Conservation (phyloP, 148 eudicot species). For the Silene conica region DNA sequence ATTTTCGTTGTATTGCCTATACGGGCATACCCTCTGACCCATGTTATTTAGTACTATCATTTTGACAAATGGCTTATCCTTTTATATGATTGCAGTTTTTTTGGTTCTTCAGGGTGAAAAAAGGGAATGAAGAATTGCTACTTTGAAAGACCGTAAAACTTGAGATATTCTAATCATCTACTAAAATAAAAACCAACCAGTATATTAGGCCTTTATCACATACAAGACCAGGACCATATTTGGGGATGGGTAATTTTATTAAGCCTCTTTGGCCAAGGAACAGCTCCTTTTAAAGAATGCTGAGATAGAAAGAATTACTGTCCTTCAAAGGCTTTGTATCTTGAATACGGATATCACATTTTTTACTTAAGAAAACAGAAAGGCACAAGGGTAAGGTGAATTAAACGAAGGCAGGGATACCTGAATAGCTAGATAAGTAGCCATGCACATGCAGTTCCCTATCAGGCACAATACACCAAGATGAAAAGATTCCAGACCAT, state of each 20-base stretch:
- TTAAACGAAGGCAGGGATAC: conserved; percentile 28
- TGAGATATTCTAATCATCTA: not conserved
- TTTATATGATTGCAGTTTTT: not conserved
- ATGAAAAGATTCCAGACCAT: conserved; percentile 72
- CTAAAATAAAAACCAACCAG: no score
- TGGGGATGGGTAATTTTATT: no score
- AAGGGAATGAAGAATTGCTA: not conserved
- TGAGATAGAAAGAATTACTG: not conserved
- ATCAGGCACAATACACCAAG: conserved; percentile 82
- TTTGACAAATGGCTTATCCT: not conserved
- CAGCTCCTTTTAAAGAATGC: not conserved
- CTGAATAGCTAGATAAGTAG: conserved; percentile 88
- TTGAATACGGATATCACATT: not conserved
- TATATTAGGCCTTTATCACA: no score
- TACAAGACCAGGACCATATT: no score
- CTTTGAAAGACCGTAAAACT: not conserved
- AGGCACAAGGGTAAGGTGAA: not conserved
- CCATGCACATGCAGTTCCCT: conserved; percentile 97
- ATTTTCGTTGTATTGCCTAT: not conserved
- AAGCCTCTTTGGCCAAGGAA: no score
- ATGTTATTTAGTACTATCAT: not conserved
- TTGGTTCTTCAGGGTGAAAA: not conserved
- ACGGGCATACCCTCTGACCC: not conserved
- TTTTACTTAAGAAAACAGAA: not conserved
- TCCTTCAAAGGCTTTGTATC: not conserved